Base-by-base conservation (phyloP, 352 stramenopile genomes). In the Pythium dissimile region DNA sequence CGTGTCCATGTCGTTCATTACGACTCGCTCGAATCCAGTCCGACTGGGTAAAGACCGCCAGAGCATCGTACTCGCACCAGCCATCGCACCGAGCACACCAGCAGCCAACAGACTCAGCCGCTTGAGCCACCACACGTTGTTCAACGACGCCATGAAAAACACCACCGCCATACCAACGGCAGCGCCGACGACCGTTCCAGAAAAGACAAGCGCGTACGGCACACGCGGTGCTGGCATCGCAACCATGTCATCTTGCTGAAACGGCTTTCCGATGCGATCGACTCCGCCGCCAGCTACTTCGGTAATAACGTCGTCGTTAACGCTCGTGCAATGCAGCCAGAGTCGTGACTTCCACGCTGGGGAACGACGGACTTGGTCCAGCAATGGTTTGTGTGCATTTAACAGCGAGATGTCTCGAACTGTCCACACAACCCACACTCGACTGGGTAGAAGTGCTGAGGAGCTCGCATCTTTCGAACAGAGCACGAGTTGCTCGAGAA, bases 401-500 rank as follows among this genome's bases (percentile, higher is more conserved):
- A 66, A 10, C 1, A 66, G 38, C 23, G 51, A 56, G 10, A 54
- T 26, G 31, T 67, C 60, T 43, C 60, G 60, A 23, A 53, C 60
- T 16, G 60, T 59, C 60, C 60, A 67, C 16, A 67, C 37, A 18
- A 67, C 55, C 52, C 60, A 67, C 7, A 67, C 15, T 32, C 53
- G 52, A 6, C 50, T 45, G 3, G 60, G 60, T 1, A 67, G 21
- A 8, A 27, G 37, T 5, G 18, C 52, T 15, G 12, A 12, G 4
- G 20, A 16, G 3, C 50, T 37, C 18, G 47, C 38, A n/a, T 47
- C 23, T 34, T 73, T 62, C 10, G 69, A 71, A n/a, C 72, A 53
- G 5, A 77, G 39, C 58, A 67, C 67, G 3, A 86, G 39, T 37
- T 88, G 77, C 66, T 88, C 77, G 0, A 89, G 31, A 16, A 83